phyloP scores from a whole-genome alignment of 805 yeast genomes.

The Ogataea paradorogensis region DNA sequence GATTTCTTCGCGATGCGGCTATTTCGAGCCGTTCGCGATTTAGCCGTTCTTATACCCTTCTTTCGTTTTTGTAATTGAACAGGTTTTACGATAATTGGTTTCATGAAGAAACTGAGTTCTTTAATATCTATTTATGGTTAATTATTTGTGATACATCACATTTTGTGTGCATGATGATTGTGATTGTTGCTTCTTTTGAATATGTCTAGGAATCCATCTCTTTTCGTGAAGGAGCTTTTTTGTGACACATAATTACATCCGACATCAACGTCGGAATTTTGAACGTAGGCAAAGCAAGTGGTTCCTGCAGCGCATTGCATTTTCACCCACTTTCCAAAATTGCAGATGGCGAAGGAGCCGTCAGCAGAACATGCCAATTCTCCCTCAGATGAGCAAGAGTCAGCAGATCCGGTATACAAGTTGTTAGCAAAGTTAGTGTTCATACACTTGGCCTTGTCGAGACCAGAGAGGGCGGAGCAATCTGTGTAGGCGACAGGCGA shows the following conservation, averaged over 20 bases:
- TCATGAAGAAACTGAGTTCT: not conserved
- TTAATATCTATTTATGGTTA: conserved; percentile 3
- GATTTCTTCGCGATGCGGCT: not conserved
- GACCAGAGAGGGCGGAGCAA: conserved; percentile 38
- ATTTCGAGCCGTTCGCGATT: not conserved
- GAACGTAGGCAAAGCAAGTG: conserved; percentile 52
- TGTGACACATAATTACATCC: conserved; percentile 45
- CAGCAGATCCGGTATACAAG: conserved; percentile 39
- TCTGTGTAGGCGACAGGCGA: too few relatives aligned
- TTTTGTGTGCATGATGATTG: conserved; percentile 18
- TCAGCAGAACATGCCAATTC: conserved; percentile 47
- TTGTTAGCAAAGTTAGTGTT: conserved; percentile 45
- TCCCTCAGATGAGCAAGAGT: conserved; percentile 44
- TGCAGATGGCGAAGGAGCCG: conserved; percentile 56
- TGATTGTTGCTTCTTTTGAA: conserved; percentile 25
- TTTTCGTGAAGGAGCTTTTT: conserved; percentile 32
- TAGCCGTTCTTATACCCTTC: not conserved
- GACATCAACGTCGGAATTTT: conserved; percentile 40
- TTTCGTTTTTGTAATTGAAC: not conserved
- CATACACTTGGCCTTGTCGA: conserved; percentile 41
- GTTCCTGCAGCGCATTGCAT: conserved; percentile 62
- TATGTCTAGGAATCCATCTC: conserved; percentile 23
- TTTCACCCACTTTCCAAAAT: conserved; percentile 54
- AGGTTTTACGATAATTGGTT: conserved; percentile 4
- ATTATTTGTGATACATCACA: conserved; percentile 2